Evolutionary conservation across 129 eudicot genomes (phyloP), one percentile per base, ranked within the genome.

Genomic region (Flaveria brownii): DNA sequence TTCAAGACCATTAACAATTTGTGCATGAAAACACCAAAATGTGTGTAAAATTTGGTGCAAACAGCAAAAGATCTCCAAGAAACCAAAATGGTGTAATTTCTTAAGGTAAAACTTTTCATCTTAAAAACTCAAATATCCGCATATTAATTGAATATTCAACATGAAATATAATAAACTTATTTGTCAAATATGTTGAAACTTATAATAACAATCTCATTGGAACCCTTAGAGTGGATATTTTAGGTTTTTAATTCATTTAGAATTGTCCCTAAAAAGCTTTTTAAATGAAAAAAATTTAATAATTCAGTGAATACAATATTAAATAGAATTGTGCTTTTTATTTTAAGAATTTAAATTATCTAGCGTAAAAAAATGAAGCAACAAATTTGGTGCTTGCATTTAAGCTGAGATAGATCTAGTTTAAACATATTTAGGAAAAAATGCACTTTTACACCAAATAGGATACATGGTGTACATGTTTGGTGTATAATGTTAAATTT

Each of bases 41-140:
- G 36, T 15, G 62, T 55, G 62, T 55, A 18, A 55, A 55, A 50
- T 50, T 50, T 50, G 55, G 11, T 55, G 26, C 26, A 55, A 55
- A 55, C 62, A 23, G 41, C 7, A 36, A 36, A 5, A 36, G 41
- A 55, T 55, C 62, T 55, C 62, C 62, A 55, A 55, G 62, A 4
- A 2, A 75, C 26, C 22, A 20, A 20, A 33, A 73, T 52, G 6
- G 77, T 33, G 43, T 15, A 10, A 39, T 16, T 56, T 41, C 41
- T 73, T 73, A 41, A 8, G 68, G 41, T 59, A 59, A 61, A 12
- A 33, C 47, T 64, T 33, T 64, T 36, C 13, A 36, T 39, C 49
- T 16, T 15, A 11, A 9, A 26, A 30, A 28, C 15, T 30, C 33
- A 28, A 1, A 28, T 5, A 63, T 15, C 28, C 49, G 1, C 45